Percentiles rank a stretch among this genome's conserved stretches.
These are phyloP conservation scores for Fusarium burgessii DNA, from an alignment of 2,329 filamentous ascomycete genomes.

Conservation along the genomic window DNA sequence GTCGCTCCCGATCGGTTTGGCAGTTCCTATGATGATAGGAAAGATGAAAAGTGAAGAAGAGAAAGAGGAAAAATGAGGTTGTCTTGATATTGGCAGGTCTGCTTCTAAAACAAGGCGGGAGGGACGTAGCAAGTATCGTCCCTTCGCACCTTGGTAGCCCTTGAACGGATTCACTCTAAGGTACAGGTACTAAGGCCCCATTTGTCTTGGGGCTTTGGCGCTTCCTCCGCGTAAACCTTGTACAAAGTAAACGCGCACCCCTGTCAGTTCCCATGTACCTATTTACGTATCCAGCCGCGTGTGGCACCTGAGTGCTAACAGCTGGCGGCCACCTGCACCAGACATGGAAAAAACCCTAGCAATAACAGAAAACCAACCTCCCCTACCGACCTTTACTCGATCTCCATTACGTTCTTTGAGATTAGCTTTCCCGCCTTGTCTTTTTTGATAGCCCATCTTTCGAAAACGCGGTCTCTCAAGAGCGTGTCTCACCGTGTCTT, in stretches of 20 bases:
- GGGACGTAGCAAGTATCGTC: constrained; percentile 30
- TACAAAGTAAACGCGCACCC: constrained; percentile 41
- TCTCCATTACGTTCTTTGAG: constrained; percentile 15
- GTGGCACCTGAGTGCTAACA: constrained; percentile 25
- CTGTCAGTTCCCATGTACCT: constrained; percentile 34
- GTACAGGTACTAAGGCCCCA: constrained; percentile 25
- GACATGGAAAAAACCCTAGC: constrained; percentile 10
- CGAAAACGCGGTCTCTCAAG: constrained; percentile 17
- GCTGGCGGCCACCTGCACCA: constrained; percentile 10
- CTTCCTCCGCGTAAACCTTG: constrained; percentile 51
- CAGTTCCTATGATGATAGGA: constrained; percentile 8
- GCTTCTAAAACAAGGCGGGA: constrained; percentile 46
- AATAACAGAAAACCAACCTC: constrained; percentile 31
- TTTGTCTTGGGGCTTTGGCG: constrained; percentile 32
- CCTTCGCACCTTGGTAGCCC: constrained; percentile 16
- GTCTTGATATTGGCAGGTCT: constrained; percentile 38
- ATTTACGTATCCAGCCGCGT: constrained; percentile 20
- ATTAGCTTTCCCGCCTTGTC: constrained; percentile 34
- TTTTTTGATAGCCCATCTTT: constrained; percentile 16
- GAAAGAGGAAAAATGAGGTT: constrained; percentile 31
- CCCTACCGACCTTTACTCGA: constrained; percentile 28
- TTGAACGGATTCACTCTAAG: constrained; percentile 36
- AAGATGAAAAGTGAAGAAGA: constrained; percentile 20
- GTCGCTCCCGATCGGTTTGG: constrained; percentile 4
- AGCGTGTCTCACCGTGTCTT: constrained; percentile 28